Percentiles rank a stretch among this genome's conserved stretches.
Evolutionary conservation across 2,329 filamentous ascomycete genomes (phyloP).

Genomic region (Fusarium verticillioides): DNA sequence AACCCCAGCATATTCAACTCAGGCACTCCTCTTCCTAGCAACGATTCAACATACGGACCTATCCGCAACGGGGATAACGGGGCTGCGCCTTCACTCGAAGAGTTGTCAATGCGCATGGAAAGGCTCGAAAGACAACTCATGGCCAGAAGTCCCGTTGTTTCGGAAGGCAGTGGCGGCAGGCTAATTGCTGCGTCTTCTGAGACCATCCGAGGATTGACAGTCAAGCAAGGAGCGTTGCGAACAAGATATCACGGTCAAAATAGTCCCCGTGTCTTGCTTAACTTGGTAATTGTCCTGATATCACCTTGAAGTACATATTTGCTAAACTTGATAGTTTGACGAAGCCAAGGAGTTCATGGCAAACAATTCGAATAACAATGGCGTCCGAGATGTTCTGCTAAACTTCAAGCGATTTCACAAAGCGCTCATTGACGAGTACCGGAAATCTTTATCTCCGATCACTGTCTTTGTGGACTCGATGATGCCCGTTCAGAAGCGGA

Average conservation of each 20-base stretch:
- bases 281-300: conserved; percentile 56
- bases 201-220: conserved; percentile 61
- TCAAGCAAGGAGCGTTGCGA: conserved; percentile 58
- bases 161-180: conserved; percentile 49
- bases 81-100: conserved; percentile 55
- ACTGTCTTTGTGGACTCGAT: conserved; percentile 69
- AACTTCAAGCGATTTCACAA: conserved; percentile 61
- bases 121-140: conserved; percentile 63
- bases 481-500: conserved; percentile 66
- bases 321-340: conserved; percentile 56
- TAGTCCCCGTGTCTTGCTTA: conserved; percentile 63
- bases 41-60: conserved; percentile 41
- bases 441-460: conserved; percentile 61
- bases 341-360: conserved; percentile 64
- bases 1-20: conserved; percentile 41
- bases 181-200: conserved; percentile 53
- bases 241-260: conserved; percentile 66
- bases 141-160: conserved; percentile 54
- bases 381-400: conserved; percentile 56
- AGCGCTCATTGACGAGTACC: conserved; percentile 59
- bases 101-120: conserved; percentile 62
- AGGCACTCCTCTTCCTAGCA: conserved; percentile 35
- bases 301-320: background rate
- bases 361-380: conserved; percentile 53
- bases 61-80: conserved; percentile 49